phyloP scores from a whole-genome alignment of 2,329 filamentous ascomycete genomes.

The Diaporthe destruens region DNA sequence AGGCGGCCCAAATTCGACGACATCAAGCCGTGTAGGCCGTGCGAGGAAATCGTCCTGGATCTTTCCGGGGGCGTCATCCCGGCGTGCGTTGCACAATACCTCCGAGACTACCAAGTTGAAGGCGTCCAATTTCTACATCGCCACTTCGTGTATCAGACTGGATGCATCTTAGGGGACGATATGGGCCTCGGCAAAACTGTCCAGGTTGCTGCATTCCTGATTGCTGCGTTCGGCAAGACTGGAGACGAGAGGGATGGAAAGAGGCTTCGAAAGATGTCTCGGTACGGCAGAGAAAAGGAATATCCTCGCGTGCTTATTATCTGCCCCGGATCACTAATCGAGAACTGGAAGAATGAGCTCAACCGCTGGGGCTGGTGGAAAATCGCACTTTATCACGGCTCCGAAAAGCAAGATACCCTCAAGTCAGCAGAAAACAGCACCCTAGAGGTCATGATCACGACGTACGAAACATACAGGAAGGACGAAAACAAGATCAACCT shows the following conservation, averaged over 20 bases:
- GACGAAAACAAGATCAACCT: conserved; percentile 81
- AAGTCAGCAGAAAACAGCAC: conserved; percentile 80
- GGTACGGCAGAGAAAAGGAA: conserved; percentile 70
- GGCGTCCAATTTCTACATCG: conserved; percentile 89
- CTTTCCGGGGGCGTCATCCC: conserved; percentile 87
- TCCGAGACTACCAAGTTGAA: conserved; percentile 91
- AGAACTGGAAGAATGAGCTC: conserved; percentile 92
- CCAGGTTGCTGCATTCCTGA: conserved; percentile 92
- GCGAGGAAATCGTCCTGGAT: conserved; percentile 80
- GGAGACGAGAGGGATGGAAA: conserved; percentile 88
- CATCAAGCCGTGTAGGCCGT: conserved; percentile 75
- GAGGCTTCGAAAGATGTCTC: conserved; percentile 87
- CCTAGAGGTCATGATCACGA: conserved; percentile 93
- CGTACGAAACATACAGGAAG: conserved; percentile 90
- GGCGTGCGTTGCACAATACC: conserved; percentile 88
- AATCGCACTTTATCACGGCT: conserved; percentile 83
- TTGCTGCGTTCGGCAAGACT: conserved; percentile 93
- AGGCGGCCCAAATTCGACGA: conserved; percentile 74
- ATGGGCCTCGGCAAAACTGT: conserved; percentile 99
- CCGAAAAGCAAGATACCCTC: conserved; percentile 75
- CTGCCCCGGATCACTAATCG: conserved; percentile 88
- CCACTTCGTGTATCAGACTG: conserved; percentile 90
- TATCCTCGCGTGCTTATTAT: conserved; percentile 89
- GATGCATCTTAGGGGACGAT: conserved; percentile 92
- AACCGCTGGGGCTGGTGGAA: conserved; percentile 97